Evolutionary conservation across 352 stramenopile species (phyloP).

Genomic region (Phytophthora tubulina): DNA sequence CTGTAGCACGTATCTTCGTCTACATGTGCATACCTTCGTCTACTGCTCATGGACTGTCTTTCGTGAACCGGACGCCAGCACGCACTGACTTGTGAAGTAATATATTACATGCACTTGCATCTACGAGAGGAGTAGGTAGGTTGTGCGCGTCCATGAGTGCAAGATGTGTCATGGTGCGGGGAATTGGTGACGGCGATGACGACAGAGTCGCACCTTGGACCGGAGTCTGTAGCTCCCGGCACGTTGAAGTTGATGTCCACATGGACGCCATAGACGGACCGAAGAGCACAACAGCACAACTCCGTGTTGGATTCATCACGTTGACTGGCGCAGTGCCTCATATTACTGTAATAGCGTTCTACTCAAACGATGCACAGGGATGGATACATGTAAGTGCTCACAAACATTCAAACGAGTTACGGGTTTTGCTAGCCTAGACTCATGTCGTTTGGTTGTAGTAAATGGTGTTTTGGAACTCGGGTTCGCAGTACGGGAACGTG

Average conservation of each 20-base stretch:
- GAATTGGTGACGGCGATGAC: background rate
- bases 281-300: background rate
- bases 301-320: constrained; percentile 14
- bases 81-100: background rate
- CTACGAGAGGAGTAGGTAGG: no score
- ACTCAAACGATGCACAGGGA: no score
- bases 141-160: no score
- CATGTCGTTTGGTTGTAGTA: constrained; percentile 52
- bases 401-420: no score
- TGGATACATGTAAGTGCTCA: no score
- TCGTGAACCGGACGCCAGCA: no score
- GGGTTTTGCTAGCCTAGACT: background rate
- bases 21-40: constrained; percentile 8
- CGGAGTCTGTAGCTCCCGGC: background rate
- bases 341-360: no score
- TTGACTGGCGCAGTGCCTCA: background rate
- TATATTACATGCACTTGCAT: background rate
- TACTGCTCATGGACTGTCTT: background rate
- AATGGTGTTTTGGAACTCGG: constrained; percentile 27
- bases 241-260: constrained; percentile 19
- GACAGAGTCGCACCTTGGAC: background rate
- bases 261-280: constrained; percentile 2
- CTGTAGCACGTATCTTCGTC: constrained; percentile 6
- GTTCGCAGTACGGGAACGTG: constrained; percentile 48
- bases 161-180: background rate